Evolutionary conservation across 164 flowering plant species (phyloP), one percentile per base, ranked within the genome.

Genomic region (Euptelea pleiosperma): DNA sequence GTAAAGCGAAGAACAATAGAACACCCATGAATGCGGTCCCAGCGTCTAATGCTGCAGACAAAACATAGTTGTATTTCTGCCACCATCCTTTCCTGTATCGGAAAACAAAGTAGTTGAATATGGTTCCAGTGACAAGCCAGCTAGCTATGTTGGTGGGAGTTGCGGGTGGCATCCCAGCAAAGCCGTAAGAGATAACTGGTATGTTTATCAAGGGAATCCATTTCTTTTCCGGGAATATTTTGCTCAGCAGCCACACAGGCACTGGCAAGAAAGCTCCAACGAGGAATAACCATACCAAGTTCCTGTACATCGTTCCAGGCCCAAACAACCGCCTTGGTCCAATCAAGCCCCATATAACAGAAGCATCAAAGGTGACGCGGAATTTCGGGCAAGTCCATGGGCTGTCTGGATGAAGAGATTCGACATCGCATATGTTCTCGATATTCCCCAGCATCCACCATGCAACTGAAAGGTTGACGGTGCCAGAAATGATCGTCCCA

Each of bases 1-100:
- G 96, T 48, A 91, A 47, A 14, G 84, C 83, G 34, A 91, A 86
- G 69, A 82, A 91, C 40, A 91, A 37, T 2, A 91, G 62, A 14
- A 91, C 97, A 6, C 82, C 97, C 97, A 91, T 91, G 79, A 91
- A 91, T 42, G 97, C 96, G 7, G 97, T 91, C 39, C 97, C 97
- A 1, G 97, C 96, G 63, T 91, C 97, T 59, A 91, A 46, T 16
- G 96, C 98, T 16, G 98, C 98, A 3, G 96, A 91, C 11, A 91
- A 70, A 46, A 91, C 92, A 51, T 91, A 91, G 58, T 91, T 91
- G 54, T 91, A 86, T 33, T 69, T 88, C 81, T 88, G 85, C 98
- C 98, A 91, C 96, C 96, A 88, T 16, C 76, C 58, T 49, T 84
- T 91, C 61, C 74, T 61, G 66, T 80, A 83, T 37, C 75, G 46